phyloP scores from a whole-genome alignment of 2,329 filamentous ascomycete species.

The Myriosclerotinia curreyana region DNA sequence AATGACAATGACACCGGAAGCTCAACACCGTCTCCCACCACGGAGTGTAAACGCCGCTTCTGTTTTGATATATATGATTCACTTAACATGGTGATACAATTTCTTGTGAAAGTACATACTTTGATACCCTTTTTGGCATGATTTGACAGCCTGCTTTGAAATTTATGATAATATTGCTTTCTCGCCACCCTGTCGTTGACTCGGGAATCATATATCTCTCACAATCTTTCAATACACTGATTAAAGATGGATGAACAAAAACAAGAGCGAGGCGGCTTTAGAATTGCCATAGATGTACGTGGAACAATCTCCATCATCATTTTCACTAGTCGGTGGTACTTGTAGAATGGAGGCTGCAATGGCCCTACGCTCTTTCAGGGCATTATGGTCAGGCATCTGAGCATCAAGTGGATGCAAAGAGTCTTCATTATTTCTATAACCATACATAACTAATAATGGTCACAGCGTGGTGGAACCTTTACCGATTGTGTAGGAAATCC shows the following conservation, averaged over 20 bases:
- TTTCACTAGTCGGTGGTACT: conserved; percentile 31
- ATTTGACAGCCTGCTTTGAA: not conserved
- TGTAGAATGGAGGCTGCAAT: conserved; percentile 11
- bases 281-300: conserved; percentile 61
- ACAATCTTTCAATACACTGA: conserved; percentile 25
- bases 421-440: not conserved
- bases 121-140: not conserved
- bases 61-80: conserved; percentile 18
- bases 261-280: conserved; percentile 52
- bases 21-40: conserved; percentile 18
- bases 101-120: not conserved
- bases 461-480: conserved; percentile 78
- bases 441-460: conserved; percentile 4
- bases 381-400: conserved; percentile 6
- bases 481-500: conserved; percentile 88
- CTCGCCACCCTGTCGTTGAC: conserved; percentile 4
- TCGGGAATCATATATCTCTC: not conserved
- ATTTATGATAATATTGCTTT: conserved; percentile 1
- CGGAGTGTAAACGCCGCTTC: conserved; percentile 15
- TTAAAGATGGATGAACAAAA: conserved; percentile 24
- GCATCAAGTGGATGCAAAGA: conserved; percentile 22
- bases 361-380: not conserved
- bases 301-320: conserved; percentile 7
- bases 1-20: too few relatives aligned
- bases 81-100: not conserved